Percentiles rank a stretch among this genome's conserved stretches.
These are phyloP conservation scores for Malassezia vespertilionis DNA, from an alignment of 1,284 basidiomycete genomes.

Conservation along the genomic window DNA sequence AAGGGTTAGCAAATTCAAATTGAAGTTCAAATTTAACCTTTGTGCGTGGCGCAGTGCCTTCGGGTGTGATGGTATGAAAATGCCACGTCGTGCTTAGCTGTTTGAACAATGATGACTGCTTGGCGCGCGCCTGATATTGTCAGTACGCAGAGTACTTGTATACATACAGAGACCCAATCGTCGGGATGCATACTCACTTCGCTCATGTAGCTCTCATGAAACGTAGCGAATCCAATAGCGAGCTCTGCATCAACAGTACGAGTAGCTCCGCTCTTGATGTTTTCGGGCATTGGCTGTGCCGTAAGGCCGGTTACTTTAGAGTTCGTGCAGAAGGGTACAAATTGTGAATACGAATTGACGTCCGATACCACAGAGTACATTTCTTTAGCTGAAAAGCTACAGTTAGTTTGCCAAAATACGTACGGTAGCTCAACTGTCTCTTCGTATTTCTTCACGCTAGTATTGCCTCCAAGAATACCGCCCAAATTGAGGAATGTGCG, in stretches of 20 bases:
- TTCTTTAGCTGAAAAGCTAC: constrained; percentile 50
- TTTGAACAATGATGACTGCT: constrained; percentile 74
- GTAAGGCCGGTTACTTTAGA: constrained; percentile 57
- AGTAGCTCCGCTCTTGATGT: constrained; percentile 2
- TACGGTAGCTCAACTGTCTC: constrained; percentile 11
- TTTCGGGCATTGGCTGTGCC: background rate
- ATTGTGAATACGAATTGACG: constrained; percentile 70
- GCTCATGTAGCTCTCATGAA: constrained; percentile 78
- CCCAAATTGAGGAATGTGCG: constrained; percentile 3
- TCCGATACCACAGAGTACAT: constrained; percentile 79
- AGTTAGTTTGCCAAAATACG: background rate
- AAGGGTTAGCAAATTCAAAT: constrained; percentile 75
- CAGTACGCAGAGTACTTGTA: background rate
- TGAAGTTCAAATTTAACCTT: constrained; percentile 51
- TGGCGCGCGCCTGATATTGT: constrained; percentile 61
- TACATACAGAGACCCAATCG: constrained; percentile 64
- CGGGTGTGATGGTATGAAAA: constrained; percentile 16
- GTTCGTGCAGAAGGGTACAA: constrained; percentile 76
- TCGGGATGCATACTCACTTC: constrained; percentile 66
- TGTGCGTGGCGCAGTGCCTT: constrained; percentile 4
- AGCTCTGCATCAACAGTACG: constrained; percentile 59
- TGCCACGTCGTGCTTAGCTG: constrained; percentile 64
- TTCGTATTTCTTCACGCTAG: background rate
- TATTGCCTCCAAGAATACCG: constrained; percentile 2
- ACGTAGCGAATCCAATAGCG: constrained; percentile 73